Conservation (phyloP, 805 yeast species). For the Cyberlindnera saturnus region DNA sequence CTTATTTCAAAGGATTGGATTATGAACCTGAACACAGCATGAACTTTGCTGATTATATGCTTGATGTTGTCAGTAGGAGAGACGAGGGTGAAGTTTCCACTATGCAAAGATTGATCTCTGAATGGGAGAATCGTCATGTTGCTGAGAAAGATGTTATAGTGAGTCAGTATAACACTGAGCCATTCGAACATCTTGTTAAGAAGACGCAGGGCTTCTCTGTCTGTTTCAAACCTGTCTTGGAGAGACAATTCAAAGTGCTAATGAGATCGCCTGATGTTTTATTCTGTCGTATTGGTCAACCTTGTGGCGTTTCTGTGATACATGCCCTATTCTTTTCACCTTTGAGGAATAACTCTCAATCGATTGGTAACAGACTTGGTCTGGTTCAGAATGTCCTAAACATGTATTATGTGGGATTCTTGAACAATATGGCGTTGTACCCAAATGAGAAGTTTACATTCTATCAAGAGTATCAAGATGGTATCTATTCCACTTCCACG, state of each 20-base stretch:
- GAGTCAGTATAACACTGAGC: neutral
- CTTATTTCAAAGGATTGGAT: slow-evolving; percentile 34
- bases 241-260: slow-evolving; percentile 32
- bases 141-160: slow-evolving; percentile 12
- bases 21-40: slow-evolving; percentile 40
- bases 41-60: slow-evolving; percentile 68
- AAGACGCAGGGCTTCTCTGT: slow-evolving; percentile 11
- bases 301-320: slow-evolving; percentile 55
- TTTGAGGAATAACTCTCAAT: slow-evolving; percentile 36
- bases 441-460: slow-evolving; percentile 71
- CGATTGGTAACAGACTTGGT: slow-evolving; percentile 67
- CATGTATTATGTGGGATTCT: slow-evolving; percentile 71
- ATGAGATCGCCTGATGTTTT: slow-evolving; percentile 50
- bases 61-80: slow-evolving; percentile 58
- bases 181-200: slow-evolving; percentile 4
- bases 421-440: slow-evolving; percentile 70
- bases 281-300: slow-evolving; percentile 59
- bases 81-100: slow-evolving; percentile 6
- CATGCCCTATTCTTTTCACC: slow-evolving; percentile 67
- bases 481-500: slow-evolving; percentile 57
- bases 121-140: slow-evolving; percentile 18
- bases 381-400: slow-evolving; percentile 68
- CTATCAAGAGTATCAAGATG: slow-evolving; percentile 73
- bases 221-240: slow-evolving; percentile 29
- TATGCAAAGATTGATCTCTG: slow-evolving; percentile 9